Conservation (phyloP, 2,329 filamentous ascomycete species). For the Pseudogymnoascus sp. region DNA sequence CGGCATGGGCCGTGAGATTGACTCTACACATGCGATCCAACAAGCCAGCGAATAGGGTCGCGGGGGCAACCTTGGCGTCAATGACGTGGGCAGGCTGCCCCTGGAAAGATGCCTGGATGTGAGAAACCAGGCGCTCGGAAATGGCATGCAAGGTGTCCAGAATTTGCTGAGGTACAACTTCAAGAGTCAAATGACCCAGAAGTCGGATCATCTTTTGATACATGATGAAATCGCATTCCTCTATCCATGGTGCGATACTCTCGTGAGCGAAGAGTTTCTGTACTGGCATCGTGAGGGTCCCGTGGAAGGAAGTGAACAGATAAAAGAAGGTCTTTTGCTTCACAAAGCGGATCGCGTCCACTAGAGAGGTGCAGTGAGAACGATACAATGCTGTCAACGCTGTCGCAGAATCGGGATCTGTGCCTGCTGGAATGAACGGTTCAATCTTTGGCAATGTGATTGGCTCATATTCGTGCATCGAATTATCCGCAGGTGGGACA, state of each 20-base stretch:
- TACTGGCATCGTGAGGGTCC: constrained; percentile 91
- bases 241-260: constrained; percentile 82
- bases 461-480: constrained; percentile 57
- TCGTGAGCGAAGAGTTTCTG: constrained; percentile 83
- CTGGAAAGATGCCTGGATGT: constrained; percentile 80
- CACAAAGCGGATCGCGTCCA: constrained; percentile 93
- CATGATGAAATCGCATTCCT: constrained; percentile 89
- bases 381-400: constrained; percentile 83
- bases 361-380: constrained; percentile 88
- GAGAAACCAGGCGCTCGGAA: constrained; percentile 68
- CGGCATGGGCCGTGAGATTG: constrained; percentile 88
- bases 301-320: constrained; percentile 89
- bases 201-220: constrained; percentile 97
- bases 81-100: constrained; percentile 80
- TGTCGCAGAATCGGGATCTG: constrained; percentile 79
- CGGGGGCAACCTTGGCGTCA: constrained; percentile 78
- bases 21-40: constrained; percentile 83
- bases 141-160: constrained; percentile 83
- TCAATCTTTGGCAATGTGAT: constrained; percentile 82
- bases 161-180: constrained; percentile 83
- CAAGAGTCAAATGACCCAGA: constrained; percentile 77
- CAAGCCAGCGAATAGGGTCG: constrained; percentile 78
- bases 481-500: constrained; percentile 47
- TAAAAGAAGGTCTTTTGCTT: constrained; percentile 96
- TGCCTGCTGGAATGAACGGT: constrained; percentile 69